These are phyloP conservation scores for Auricularia auricula-judae DNA, from an alignment of 768 basidiomycete species.

Conservation along the genomic window DNA sequence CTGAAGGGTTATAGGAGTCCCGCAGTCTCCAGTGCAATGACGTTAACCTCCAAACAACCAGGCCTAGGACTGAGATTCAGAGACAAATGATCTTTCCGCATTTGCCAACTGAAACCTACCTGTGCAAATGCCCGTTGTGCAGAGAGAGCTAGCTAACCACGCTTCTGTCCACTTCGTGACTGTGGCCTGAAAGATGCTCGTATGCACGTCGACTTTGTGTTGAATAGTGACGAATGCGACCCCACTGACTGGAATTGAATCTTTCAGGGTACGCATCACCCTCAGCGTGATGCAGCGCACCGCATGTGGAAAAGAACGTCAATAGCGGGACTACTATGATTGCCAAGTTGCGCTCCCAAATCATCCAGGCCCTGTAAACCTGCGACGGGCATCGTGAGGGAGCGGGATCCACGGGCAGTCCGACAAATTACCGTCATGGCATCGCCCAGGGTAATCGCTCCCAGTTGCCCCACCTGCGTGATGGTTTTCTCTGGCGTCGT, in stretches of 20 bases:
- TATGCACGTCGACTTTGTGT: neutral
- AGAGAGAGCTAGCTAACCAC: neutral
- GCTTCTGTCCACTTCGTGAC: neutral
- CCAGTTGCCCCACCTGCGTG: neutral
- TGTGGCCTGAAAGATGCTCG: neutral
- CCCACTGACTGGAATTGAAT: neutral
- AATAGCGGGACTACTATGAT: neutral
- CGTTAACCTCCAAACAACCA: neutral
- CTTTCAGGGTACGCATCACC: neutral
- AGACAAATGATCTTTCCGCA: too few species aligned
- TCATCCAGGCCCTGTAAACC: neutral
- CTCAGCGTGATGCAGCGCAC: neutral
- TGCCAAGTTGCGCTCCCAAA: neutral
- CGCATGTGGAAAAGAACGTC: neutral
- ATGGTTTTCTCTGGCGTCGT: neutral
- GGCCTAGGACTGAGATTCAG: neutral
- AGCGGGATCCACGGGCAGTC: neutral
- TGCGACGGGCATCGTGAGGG: neutral
- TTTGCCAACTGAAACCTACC: neutral
- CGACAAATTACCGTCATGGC: neutral
- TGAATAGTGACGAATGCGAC: neutral
- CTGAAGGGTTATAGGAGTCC: neutral
- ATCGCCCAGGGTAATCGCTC: neutral
- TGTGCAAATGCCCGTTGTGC: neutral
- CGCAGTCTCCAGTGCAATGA: neutral